Conservation (phyloP, 2,329 filamentous ascomycete genomes). For the Myriosclerotinia scirpicola region DNA sequence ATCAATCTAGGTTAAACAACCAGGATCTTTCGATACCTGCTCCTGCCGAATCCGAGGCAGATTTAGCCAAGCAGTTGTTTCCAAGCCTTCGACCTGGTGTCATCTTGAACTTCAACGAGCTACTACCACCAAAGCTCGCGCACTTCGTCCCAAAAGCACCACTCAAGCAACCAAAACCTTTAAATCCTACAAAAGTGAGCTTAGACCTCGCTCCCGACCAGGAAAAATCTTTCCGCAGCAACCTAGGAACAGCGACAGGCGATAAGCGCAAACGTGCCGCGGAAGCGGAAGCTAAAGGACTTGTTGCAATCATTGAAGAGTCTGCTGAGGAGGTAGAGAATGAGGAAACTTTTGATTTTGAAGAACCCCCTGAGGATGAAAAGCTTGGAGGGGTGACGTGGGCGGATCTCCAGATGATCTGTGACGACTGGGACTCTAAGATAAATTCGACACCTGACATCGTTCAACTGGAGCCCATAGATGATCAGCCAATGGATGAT, state of each 20-base stretch:
- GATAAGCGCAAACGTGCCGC: conserved; percentile 57
- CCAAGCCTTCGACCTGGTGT: conserved; percentile 76
- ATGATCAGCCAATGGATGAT: conserved; percentile 54
- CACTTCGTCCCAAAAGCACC: conserved; percentile 78
- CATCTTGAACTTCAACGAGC: conserved; percentile 74
- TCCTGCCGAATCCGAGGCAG: conserved; percentile 69
- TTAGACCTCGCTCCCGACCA: conserved; percentile 85
- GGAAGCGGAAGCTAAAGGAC: conserved; percentile 50
- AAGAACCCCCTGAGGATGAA: conserved; percentile 56
- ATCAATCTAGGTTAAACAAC: conserved; percentile 45
- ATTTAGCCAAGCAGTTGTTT: conserved; percentile 76
- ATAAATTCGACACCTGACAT: conserved; percentile 45
- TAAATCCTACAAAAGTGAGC: conserved; percentile 83
- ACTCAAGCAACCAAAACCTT: conserved; percentile 72
- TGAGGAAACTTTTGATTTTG: conserved; percentile 52
- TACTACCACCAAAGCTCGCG: conserved; percentile 79
- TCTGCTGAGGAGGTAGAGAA: conserved; percentile 43
- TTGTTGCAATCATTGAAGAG: conserved; percentile 48
- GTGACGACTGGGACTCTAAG: conserved; percentile 77
- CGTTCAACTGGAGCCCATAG: conserved; percentile 36
- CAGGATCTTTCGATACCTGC: conserved; percentile 65
- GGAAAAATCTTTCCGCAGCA: conserved; percentile 73
- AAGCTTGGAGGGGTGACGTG: conserved; percentile 72
- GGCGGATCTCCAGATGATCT: conserved; percentile 80
- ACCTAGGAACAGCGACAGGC: conserved; percentile 59